A percentile compares a stretch with the other conserved stretches of the same genome.
Conservation (phyloP, 1,139 yeast genomes). For the Candida sp. region DNA sequence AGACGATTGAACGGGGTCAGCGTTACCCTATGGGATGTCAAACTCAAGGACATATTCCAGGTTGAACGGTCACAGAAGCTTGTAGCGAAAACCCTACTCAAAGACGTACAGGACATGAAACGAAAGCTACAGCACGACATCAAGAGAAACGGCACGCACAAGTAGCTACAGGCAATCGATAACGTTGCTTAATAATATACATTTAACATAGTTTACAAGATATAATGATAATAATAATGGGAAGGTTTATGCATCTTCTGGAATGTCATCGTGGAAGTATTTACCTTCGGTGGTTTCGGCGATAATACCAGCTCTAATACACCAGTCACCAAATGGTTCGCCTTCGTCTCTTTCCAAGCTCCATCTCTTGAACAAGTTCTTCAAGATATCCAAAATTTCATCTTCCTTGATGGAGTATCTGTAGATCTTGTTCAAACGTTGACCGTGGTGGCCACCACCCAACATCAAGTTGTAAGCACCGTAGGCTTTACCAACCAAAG, state of each 20-base stretch:
- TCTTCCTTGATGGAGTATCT: slow-evolving; percentile 90
- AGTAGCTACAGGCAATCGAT: background rate
- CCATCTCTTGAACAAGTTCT: slow-evolving; percentile 93
- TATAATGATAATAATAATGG: background rate
- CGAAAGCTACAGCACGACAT: background rate
- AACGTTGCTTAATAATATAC: background rate
- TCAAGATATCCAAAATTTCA: slow-evolving; percentile 76
- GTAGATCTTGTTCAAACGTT: slow-evolving; percentile 89
- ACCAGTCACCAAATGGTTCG: slow-evolving; percentile 96
- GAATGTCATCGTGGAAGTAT: slow-evolving; percentile 92
- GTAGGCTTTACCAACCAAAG: slow-evolving; percentile 92
- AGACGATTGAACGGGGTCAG: slow-evolving; percentile 44
- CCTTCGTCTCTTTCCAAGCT: slow-evolving; percentile 88
- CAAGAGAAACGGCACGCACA: background rate
- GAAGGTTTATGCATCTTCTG: slow-evolving; percentile 63
- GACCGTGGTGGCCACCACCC: slow-evolving; percentile 97
- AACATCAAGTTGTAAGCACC: slow-evolving; percentile 94
- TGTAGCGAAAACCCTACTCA: slow-evolving; percentile 27
- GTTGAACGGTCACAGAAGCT: slow-evolving; percentile 48
- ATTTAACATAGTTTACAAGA: background rate
- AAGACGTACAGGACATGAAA: slow-evolving; percentile 29
- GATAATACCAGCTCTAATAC: slow-evolving; percentile 83
- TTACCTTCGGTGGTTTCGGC: slow-evolving; percentile 91
- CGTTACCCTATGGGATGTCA: slow-evolving; percentile 44
- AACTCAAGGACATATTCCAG: slow-evolving; percentile 40